These are phyloP conservation scores for Acanthamoeba healyi DNA, from an alignment of 208 protist species.

Conservation along the genomic window DNA sequence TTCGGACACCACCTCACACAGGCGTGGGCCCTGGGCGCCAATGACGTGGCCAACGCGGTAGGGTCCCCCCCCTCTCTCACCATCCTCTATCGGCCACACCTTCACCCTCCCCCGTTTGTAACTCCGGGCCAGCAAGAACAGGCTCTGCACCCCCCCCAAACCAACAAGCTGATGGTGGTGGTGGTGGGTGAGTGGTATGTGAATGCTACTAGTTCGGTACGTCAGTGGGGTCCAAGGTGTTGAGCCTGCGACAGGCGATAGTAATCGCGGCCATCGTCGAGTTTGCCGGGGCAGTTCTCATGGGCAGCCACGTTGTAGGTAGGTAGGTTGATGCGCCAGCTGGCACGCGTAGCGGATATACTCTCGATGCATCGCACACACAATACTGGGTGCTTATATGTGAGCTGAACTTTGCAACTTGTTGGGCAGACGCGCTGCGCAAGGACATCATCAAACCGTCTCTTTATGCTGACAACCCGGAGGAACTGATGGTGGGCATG, in stretches of 20 bases:
- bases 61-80: no score
- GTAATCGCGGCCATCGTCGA: constrained; percentile 59
- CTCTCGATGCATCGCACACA: no score
- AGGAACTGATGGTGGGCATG: constrained; percentile 74
- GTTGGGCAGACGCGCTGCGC: constrained; percentile 60
- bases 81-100: no score
- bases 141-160: no score
- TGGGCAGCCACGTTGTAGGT: constrained; percentile 68
- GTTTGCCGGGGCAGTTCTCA: constrained; percentile 72
- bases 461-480: constrained; percentile 29
- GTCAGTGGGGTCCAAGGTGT: constrained; percentile 52
- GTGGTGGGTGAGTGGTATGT: neutral
- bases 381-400: no score
- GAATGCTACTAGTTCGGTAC: constrained; percentile 20
- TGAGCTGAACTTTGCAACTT: no score
- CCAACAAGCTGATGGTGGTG: neutral
- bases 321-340: no score
- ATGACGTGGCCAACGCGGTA: constrained; percentile 50
- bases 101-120: no score
- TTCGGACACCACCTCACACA: neutral
- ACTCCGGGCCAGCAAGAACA: no score
- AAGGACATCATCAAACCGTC: constrained; percentile 65
- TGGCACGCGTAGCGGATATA: no score
- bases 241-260: constrained; percentile 27
- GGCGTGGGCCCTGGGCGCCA: constrained; percentile 36